phyloP scores from a whole-genome alignment of 2,329 filamentous ascomycete species.

The Catunica adiposa region DNA sequence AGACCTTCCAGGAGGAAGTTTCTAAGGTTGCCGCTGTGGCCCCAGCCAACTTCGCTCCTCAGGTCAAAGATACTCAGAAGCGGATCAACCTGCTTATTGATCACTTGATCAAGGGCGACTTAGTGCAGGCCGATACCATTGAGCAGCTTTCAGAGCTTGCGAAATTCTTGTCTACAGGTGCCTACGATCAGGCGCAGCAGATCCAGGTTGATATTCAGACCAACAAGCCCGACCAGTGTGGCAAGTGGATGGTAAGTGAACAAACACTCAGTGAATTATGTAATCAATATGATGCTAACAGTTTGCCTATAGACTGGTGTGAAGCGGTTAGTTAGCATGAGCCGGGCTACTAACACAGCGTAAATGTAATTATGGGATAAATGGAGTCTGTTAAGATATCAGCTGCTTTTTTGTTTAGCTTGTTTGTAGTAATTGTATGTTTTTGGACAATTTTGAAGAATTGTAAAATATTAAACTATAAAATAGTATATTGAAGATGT shows the following conservation, averaged over 20 bases:
- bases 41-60: slow-evolving; percentile 67
- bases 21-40: slow-evolving; percentile 74
- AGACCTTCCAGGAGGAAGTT: slow-evolving; percentile 70
- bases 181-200: slow-evolving; percentile 50
- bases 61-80: slow-evolving; percentile 90
- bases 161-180: slow-evolving; percentile 46
- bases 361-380: slow-evolving; percentile 1
- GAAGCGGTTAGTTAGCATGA: slow-evolving; percentile 65
- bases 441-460: neutral
- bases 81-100: slow-evolving; percentile 88
- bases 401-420: neutral
- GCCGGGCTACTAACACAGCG: slow-evolving; percentile 44
- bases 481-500: no score
- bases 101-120: slow-evolving; percentile 87
- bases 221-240: slow-evolving; percentile 64
- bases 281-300: slow-evolving; percentile 24
- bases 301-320: slow-evolving; percentile 46
- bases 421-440: slow-evolving; percentile 1
- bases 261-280: neutral
- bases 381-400: neutral
- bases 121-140: slow-evolving; percentile 66
- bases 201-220: slow-evolving; percentile 62
- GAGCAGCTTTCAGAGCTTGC: slow-evolving; percentile 48
- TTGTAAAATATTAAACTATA: no score
- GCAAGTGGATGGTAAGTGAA: slow-evolving; percentile 66